phyloP scores from a whole-genome alignment of 208 protist species.

The Trypanosoma theileri region DNA sequence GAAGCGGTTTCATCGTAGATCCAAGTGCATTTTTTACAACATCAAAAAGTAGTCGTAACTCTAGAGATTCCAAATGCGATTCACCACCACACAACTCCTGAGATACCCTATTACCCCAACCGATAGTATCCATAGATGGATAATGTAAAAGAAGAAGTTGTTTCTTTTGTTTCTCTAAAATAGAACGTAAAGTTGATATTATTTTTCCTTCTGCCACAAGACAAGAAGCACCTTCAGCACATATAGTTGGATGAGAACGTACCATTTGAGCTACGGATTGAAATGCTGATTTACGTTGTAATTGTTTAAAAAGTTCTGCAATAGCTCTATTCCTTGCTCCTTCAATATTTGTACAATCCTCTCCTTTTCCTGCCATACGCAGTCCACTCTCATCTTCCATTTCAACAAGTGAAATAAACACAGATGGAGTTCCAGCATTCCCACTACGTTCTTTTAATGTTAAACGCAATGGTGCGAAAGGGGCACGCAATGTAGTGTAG shows the following conservation, averaged over 20 bases:
- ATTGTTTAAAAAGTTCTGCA: constrained; percentile 32
- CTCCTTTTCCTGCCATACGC: constrained; percentile 31
- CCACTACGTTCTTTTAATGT: constrained; percentile 18
- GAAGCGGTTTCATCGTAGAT: background rate
- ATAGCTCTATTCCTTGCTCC: constrained; percentile 24
- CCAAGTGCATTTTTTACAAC: constrained; percentile 6
- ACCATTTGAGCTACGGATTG: constrained; percentile 32
- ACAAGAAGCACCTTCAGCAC: constrained; percentile 20
- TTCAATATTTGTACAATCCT: constrained; percentile 10
- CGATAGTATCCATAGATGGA: background rate
- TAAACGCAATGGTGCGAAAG: constrained; percentile 34
- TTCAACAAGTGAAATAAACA: constrained; percentile 22
- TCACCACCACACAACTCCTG: background rate
- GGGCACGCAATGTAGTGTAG: constrained; percentile 42
- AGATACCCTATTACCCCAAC: background rate
- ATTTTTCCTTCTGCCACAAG: constrained; percentile 8
- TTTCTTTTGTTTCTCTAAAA: constrained; percentile 3
- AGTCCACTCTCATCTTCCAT: constrained; percentile 33
- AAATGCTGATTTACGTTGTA: constrained; percentile 35
- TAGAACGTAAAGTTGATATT: background rate
- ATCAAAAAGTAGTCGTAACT: constrained; percentile 23
- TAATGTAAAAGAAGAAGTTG: background rate
- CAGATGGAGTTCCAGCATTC: background rate
- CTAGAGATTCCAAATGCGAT: constrained; percentile 15
- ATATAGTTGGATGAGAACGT: constrained; percentile 22